phyloP scores from a whole-genome alignment of 73 alveolate genomes.

The Tetrahymena elliotti region DNA sequence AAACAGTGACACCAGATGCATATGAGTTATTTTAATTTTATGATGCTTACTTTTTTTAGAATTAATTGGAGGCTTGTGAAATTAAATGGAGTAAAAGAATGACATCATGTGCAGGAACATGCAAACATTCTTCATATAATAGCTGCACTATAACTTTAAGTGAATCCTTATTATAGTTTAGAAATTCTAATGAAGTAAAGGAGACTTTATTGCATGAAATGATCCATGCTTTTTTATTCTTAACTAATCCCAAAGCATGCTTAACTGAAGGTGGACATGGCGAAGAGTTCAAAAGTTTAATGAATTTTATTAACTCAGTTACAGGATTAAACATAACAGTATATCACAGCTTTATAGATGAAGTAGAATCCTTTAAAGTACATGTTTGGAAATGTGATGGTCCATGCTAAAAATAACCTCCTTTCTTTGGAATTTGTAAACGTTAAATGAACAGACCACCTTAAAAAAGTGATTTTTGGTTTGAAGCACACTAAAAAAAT shows the following conservation, averaged over 20 bases:
- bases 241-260: conserved; percentile 20
- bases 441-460: conserved; percentile 60
- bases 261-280: conserved; percentile 63
- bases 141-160: conserved; percentile 59
- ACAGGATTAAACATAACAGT: conserved; percentile 66
- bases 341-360: conserved; percentile 74
- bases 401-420: conserved; percentile 59
- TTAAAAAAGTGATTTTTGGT: conserved; percentile 47
- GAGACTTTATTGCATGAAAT: conserved; percentile 88
- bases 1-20: conserved; percentile 36
- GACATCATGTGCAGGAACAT: conserved; percentile 90
- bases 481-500: conserved; percentile 46
- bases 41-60: conserved; percentile 44
- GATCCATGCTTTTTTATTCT: conserved; percentile 84
- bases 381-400: conserved; percentile 90
- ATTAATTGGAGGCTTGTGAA: conserved; percentile 32
- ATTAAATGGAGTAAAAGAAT: conserved; percentile 71
- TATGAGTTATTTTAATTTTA: conserved; percentile 47
- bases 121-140: conserved; percentile 54
- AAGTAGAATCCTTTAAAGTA: conserved; percentile 60
- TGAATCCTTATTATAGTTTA: conserved; percentile 65
- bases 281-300: conserved; percentile 54
- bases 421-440: conserved; percentile 70
- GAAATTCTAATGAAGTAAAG: conserved; percentile 59
- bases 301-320: conserved; percentile 52